Percentiles rank a stretch among this genome's conserved stretches.
phyloP scores from a whole-genome alignment of 2,329 filamentous ascomycete genomes.

The Penicillium sp. region DNA sequence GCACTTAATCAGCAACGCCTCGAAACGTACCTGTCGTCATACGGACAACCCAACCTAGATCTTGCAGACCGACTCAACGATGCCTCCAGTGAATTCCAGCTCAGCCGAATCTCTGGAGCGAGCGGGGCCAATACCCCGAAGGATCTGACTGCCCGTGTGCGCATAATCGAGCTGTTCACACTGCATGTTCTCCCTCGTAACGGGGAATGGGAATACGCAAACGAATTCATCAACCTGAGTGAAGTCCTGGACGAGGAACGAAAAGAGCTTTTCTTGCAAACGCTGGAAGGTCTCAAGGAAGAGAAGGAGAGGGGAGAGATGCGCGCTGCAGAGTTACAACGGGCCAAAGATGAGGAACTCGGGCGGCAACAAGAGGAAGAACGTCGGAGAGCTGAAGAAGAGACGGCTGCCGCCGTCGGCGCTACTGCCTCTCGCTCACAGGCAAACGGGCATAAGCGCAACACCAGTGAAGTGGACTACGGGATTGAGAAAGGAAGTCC shows the following conservation, averaged over 20 bases:
- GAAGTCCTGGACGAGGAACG: conserved; percentile 89
- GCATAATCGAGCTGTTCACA: conserved; percentile 92
- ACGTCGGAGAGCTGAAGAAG: conserved; percentile 38
- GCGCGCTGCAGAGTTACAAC: conserved; percentile 60
- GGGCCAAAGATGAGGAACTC: conserved; percentile 58
- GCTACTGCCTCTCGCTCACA: conserved; percentile 42
- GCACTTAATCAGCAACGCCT: conserved; percentile 79
- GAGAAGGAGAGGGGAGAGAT: conserved; percentile 73
- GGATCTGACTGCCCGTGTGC: conserved; percentile 78
- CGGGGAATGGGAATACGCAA: conserved; percentile 92
- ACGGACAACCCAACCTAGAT: conserved; percentile 69
- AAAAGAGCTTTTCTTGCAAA: conserved; percentile 82
- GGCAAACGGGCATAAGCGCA: conserved; percentile 48
- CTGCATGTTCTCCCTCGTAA: conserved; percentile 92
- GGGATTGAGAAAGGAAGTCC: conserved; percentile 60
- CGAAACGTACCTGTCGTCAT: conserved; percentile 81
- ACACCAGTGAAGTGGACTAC: conserved; percentile 65
- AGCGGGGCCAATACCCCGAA: conserved; percentile 77
- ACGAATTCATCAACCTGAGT: conserved; percentile 82
- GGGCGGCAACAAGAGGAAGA: conserved; percentile 49
- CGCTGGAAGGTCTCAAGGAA: conserved; percentile 77
- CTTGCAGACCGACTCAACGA: conserved; percentile 60
- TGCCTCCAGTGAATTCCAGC: conserved; percentile 32
- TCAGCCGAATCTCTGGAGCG: conserved; percentile 37
- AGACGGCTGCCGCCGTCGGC: no score